phyloP scores from a whole-genome alignment of 2,329 filamentous ascomycete species.

The Diaporthe humulicola region DNA sequence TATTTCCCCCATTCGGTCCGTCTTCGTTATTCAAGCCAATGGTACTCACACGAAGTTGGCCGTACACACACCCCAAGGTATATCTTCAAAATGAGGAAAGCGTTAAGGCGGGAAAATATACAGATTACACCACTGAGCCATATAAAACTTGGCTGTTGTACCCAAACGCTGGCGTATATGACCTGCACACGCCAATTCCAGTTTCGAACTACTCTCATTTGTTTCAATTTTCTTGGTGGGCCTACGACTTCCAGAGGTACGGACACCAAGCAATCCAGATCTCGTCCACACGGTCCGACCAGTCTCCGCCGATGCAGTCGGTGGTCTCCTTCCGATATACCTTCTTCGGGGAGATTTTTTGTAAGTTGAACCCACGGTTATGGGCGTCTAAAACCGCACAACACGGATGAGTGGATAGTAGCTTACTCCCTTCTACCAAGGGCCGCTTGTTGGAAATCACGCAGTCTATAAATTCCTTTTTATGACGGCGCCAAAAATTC shows the following conservation, averaged over 20 bases:
- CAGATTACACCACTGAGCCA: background rate
- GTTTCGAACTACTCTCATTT: background rate
- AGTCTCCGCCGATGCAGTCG: background rate
- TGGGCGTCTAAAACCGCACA: background rate
- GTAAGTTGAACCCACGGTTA: background rate
- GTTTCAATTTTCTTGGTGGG: background rate
- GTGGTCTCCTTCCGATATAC: background rate
- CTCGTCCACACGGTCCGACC: background rate
- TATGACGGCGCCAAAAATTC: background rate
- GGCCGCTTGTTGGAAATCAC: background rate
- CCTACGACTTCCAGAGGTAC: background rate
- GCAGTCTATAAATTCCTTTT: background rate
- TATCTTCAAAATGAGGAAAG: background rate
- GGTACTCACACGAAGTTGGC: background rate
- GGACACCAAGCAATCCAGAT: background rate
- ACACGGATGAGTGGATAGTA: background rate
- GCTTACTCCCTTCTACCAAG: background rate
- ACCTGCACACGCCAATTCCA: background rate
- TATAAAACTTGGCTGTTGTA: background rate
- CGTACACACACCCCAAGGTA: background rate
- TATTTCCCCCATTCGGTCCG: background rate
- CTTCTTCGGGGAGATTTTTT: background rate
- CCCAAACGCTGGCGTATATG: background rate
- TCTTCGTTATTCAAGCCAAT: background rate
- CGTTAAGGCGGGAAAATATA: background rate